These are phyloP conservation scores for Toxoplasma gondii DNA, from an alignment of 169 alveolate genomes.

Conservation along the genomic window DNA sequence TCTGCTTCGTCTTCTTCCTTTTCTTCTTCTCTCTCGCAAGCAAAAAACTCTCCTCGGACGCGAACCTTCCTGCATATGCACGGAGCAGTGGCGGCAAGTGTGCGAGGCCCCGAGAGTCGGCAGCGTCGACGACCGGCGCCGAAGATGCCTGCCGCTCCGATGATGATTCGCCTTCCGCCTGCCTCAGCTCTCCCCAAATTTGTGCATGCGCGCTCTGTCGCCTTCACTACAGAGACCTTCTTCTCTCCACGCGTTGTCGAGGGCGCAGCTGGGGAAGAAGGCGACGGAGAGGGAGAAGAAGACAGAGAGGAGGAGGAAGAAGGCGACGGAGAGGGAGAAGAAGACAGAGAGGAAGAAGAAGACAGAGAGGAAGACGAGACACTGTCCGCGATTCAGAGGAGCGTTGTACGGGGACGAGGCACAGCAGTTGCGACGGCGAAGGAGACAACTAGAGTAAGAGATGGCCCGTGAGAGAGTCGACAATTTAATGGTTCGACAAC, in stretches of 20 bases:
- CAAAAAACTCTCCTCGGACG: neutral
- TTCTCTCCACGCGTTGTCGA: neutral
- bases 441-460: neutral
- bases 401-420: neutral
- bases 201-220: neutral
- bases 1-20: too few species aligned
- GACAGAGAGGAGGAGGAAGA: neutral
- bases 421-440: neutral
- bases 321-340: slow-evolving; percentile 6
- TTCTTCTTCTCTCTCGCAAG: too few species aligned
- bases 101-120: neutral
- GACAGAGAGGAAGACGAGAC: neutral
- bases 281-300: neutral
- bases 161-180: neutral
- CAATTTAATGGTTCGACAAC: too few species aligned
- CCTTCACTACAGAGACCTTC: neutral
- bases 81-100: neutral
- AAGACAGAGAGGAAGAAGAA: neutral
- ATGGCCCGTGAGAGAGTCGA: neutral
- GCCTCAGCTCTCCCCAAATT: neutral
- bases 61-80: neutral
- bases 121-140: neutral
- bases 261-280: neutral
- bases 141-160: neutral
- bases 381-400: neutral